Evolutionary conservation across 768 basidiomycete genomes (phyloP).

Genomic region (Hygrocybe punicea): DNA sequence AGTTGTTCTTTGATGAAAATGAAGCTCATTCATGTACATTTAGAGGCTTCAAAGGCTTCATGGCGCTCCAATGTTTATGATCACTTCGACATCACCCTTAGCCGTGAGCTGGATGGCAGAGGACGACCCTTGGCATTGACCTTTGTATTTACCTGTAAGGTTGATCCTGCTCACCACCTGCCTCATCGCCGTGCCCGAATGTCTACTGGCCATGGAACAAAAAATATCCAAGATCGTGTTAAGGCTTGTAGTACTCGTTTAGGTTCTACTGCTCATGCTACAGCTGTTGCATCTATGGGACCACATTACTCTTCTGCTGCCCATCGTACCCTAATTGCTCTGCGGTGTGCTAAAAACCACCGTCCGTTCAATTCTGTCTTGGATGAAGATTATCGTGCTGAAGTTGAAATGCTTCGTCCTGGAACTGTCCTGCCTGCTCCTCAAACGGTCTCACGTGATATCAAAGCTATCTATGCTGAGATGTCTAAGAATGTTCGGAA

Average conservation of each 20-base stretch:
- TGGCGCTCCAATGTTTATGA: slow-evolving; percentile 17
- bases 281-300: neutral
- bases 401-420: slow-evolving; percentile 29
- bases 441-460: slow-evolving; percentile 21
- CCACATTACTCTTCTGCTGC: slow-evolving; percentile 7
- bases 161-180: neutral
- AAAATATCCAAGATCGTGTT: slow-evolving; percentile 7
- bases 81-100: slow-evolving; percentile 14
- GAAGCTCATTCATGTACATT: neutral
- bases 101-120: neutral
- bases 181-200: slow-evolving; percentile 2
- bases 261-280: neutral
- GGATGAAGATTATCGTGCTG: slow-evolving; percentile 22
- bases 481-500: slow-evolving; percentile 9
- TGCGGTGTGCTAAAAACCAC: slow-evolving; percentile 17
- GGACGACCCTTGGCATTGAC: neutral
- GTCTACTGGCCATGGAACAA: slow-evolving; percentile 9
- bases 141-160: slow-evolving; percentile 14
- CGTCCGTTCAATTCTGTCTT: slow-evolving; percentile 24
- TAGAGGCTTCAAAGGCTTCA: neutral
- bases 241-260: neutral
- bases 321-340: slow-evolving; percentile 26
- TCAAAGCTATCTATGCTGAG: slow-evolving; percentile 13
- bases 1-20: neutral
- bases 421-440: slow-evolving; percentile 24